Base-by-base conservation (phyloP, 352 stramenopile genomes). In the Bremia lactucae region DNA sequence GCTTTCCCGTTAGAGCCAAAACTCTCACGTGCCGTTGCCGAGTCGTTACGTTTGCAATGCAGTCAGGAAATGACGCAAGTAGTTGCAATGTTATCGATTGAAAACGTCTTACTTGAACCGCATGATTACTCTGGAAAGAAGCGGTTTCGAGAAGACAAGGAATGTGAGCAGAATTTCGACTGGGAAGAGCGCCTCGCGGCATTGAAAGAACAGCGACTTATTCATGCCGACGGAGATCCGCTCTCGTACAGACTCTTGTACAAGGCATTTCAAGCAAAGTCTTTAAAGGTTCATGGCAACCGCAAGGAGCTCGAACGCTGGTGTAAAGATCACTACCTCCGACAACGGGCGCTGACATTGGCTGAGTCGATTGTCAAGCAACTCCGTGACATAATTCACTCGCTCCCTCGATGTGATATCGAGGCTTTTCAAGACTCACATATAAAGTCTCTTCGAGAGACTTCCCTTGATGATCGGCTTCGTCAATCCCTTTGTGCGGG, bases 31-130 rank as follows among this genome's bases (percentile, higher is more conserved):
- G 68, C 67, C 19, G 42, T 95, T 22, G 58, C 94, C 10, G 71
- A 86, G 28, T 72, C 75, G 0, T 46, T 87, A 11, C 31, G 55
- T 10, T 43, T 87, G 2, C 55, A 62, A 8, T 94, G 82, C 40
- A 67, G 42, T 19, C 52, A 46, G 3, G 78, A 90, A 18, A 79
- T 87, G 62, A 67, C 75, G 11, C 49, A 61, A 28, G 62, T 94
- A 6, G 78, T 87, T 11, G 65, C 82, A 6, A 94, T 95, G 84
- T 62, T 93, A 14, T 88, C 72, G 16, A 74, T 81, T 0, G 84
- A 95, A 26, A 80, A 72, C 23, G 48, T 92, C 9, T 92, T 91
- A 36, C 43, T 68, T 23, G 57, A 72, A 6, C 45, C 51, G 46
- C 43, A 25, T 9, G 34, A 43, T 13, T 44, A 42, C 25, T 36